Base-by-base conservation (phyloP, 148 eudicot species). In the Polygonum maritimum region DNA sequence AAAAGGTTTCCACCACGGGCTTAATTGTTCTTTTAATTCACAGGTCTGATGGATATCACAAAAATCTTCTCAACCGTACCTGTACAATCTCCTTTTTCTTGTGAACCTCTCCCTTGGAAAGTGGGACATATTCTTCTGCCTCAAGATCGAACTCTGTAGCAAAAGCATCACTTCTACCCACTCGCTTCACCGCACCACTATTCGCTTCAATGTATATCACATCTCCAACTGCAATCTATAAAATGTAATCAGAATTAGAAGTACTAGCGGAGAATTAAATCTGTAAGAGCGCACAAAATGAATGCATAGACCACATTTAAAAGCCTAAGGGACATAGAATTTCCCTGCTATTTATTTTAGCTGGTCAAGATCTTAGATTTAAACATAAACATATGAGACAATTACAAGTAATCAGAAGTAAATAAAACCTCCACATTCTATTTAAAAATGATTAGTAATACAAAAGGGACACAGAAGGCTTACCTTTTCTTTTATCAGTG, bases 101-200 rank as follows among this genome's bases (percentile, higher is more conserved):
- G 83, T 92, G 98, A 85, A 96, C 99, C 86, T 96, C 99, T 82
- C 99, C 97, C 83, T 96, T 96, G 40, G 99, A 98, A 78, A 96
- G 97, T 22, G 99, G 98, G 55, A 96, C 99, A 83, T 96, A 96
- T 78, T 96, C 99, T 85, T 92, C 98, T 49, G 98, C 99, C 88
- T 96, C 99, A 18, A 96, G 97, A 84, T 96, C 98, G 62, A 96
- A 96, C 78, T 96, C 99, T 33, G 99, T 92, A 38, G 99, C 99
- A 86, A 96, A 96, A 78, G 94, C 97, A 85, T 96, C 99, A 81
- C 98, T 96, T 81, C 99, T 89, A 35, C 99, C 98, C 75, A 96
- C 99, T 77, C 99, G 89, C 76, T 96, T 92, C 55, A 92, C 99
- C 49, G 99, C 99, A 57, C 99, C 99, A 74, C 99, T 96, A 78